Percentiles rank a stretch among this genome's conserved stretches.
phyloP scores from a whole-genome alignment of 148 eudicot species.

The Arbutus unedo region DNA sequence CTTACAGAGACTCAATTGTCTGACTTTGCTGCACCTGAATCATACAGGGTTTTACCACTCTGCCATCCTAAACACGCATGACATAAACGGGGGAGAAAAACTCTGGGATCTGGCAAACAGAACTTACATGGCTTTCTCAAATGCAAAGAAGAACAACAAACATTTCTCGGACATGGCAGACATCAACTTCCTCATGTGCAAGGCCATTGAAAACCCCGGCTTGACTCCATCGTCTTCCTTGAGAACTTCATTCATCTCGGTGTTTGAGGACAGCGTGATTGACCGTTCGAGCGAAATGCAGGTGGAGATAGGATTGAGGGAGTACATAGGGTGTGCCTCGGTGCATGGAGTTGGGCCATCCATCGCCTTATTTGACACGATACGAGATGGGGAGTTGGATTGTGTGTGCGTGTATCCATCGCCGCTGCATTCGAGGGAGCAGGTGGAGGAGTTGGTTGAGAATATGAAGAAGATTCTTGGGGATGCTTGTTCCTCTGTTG shows the following conservation, averaged over 20 bases:
- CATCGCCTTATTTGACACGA: slow-evolving; percentile 66
- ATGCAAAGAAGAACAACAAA: slow-evolving; percentile 62
- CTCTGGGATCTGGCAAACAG: slow-evolving; percentile 19
- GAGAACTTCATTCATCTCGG: slow-evolving; percentile 73
- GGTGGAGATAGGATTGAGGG: slow-evolving; percentile 55
- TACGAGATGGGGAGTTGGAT: slow-evolving; percentile 63
- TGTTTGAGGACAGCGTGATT: slow-evolving; percentile 64
- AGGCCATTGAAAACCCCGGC: slow-evolving; percentile 82
- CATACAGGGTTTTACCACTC: slow-evolving; percentile 23
- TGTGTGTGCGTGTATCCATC: slow-evolving; percentile 79
- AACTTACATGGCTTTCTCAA: slow-evolving; percentile 45
- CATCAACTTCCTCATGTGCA: slow-evolving; percentile 82
- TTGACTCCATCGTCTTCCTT: slow-evolving; percentile 76
- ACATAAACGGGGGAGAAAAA: slow-evolving; percentile 14
- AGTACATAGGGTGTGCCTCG: slow-evolving; percentile 75
- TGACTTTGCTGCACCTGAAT: neutral
- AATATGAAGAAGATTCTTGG: slow-evolving; percentile 59
- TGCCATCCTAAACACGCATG: slow-evolving; percentile 21
- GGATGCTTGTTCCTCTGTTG: slow-evolving; percentile 9
- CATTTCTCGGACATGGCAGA: slow-evolving; percentile 92
- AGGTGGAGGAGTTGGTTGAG: slow-evolving; percentile 64
- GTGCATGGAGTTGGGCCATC: slow-evolving; percentile 88
- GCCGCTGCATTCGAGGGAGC: slow-evolving; percentile 84
- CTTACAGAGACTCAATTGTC: neutral
- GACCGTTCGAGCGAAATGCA: slow-evolving; percentile 36